Percentiles rank a stretch among this genome's conserved stretches.
Evolutionary conservation across 495 filamentous ascomycete genomes (phyloP).

Genomic region (Venustampulla echinocandica): DNA sequence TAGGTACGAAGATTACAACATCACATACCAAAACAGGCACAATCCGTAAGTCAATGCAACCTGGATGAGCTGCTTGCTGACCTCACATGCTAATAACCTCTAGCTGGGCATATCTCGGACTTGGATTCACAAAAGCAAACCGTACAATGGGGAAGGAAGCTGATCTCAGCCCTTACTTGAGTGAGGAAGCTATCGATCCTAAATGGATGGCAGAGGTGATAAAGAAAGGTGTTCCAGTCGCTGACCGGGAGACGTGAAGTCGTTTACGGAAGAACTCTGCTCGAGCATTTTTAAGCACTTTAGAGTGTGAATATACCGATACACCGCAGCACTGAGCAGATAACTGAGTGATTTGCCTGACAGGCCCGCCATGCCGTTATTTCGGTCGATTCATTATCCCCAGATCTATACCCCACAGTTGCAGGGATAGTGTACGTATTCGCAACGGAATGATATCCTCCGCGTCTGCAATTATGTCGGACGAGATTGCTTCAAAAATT

Average conservation of each 20-base stretch:
- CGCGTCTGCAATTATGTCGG: too few species aligned
- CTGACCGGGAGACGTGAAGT: constrained; percentile 1
- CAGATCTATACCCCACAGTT: background rate
- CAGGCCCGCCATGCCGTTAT: background rate
- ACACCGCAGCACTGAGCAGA: background rate
- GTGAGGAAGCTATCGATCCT: constrained; percentile 11
- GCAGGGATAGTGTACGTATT: too few species aligned
- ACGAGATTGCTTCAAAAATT: too few species aligned
- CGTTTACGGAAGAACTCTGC: background rate
- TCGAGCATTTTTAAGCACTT: background rate
- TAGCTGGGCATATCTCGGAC: constrained; percentile 12
- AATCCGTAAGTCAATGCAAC: constrained; percentile 9
- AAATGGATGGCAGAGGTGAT: constrained; percentile 18
- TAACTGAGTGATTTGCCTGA: background rate
- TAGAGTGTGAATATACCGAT: background rate
- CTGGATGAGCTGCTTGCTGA: background rate
- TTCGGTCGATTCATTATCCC: background rate
- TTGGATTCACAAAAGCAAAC: constrained; percentile 15
- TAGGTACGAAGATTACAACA: constrained; percentile 19
- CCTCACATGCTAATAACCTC: background rate
- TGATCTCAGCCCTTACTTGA: constrained; percentile 13
- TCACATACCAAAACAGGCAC: constrained; percentile 12
- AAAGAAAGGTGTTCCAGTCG: constrained; percentile 8
- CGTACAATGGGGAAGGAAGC: background rate
- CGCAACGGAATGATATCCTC: too few species aligned